A percentile compares a stretch with the other conserved stretches of the same genome.
Evolutionary conservation across 2,329 filamentous ascomycete species (phyloP).

Genomic region (Periconia sp.): DNA sequence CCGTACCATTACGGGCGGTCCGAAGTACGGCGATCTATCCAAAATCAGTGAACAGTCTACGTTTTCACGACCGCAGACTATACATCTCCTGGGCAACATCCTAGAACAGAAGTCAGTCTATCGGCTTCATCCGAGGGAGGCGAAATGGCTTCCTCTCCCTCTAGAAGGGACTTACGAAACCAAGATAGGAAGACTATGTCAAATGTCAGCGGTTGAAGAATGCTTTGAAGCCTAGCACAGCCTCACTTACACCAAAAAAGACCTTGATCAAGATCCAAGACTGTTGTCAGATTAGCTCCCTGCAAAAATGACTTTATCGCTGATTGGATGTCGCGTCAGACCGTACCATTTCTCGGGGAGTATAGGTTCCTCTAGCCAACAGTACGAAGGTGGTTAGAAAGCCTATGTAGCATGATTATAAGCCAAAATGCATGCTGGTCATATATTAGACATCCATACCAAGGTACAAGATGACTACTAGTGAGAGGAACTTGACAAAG

Average conservation of each 20-base stretch:
- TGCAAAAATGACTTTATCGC: background rate
- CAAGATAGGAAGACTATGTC: constrained; percentile 67
- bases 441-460: constrained; percentile 54
- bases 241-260: constrained; percentile 67
- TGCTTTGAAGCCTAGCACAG: constrained; percentile 8
- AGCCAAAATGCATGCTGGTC: constrained; percentile 1
- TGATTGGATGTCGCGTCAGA: background rate
- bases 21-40: constrained; percentile 56
- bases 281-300: constrained; percentile 24
- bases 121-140: constrained; percentile 7
- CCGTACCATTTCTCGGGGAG: constrained; percentile 65
- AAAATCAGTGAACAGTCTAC: constrained; percentile 11
- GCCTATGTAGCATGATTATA: constrained; percentile 51
- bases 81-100: constrained; percentile 56
- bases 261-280: constrained; percentile 79
- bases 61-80: constrained; percentile 2
- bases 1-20: constrained; percentile 58
- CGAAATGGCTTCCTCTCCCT: constrained; percentile 9
- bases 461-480: constrained; percentile 82
- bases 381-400: constrained; percentile 88
- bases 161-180: constrained; percentile 70
- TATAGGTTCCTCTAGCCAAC: constrained; percentile 73
- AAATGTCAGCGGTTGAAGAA: constrained; percentile 14
- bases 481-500: constrained; percentile 80
- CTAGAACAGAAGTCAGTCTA: constrained; percentile 34